Evolutionary conservation across 441 rosid genomes (phyloP).

Genomic region (Jatropha multifida): DNA sequence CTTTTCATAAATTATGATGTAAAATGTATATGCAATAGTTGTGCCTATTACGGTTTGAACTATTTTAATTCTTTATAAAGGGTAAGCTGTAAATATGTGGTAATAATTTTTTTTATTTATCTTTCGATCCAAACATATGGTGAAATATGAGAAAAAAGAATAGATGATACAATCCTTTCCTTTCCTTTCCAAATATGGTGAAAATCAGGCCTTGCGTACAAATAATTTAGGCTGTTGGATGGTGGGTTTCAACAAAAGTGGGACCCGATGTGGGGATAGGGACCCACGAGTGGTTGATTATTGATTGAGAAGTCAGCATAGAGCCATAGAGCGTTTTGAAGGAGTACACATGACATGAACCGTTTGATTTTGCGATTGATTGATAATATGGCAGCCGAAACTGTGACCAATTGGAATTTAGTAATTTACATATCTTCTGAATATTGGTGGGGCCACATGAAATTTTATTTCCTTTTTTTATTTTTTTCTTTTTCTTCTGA

Average conservation of each 20-base stretch:
- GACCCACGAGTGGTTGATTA: neutral
- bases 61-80: too few species aligned
- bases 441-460: neutral
- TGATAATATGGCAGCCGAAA: neutral
- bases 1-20: too few species aligned
- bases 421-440: neutral
- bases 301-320: neutral
- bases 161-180: too few species aligned
- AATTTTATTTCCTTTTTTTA: too few species aligned
- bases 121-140: too few species aligned
- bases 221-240: neutral
- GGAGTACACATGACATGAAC: constrained; percentile 5
- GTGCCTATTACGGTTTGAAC: too few species aligned
- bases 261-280: neutral
- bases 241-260: constrained; percentile 3
- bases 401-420: neutral
- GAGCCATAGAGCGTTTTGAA: constrained; percentile 2
- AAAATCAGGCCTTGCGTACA: neutral
- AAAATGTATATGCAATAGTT: too few species aligned
- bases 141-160: too few species aligned
- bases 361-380: constrained; percentile 15
- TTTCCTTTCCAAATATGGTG: too few species aligned
- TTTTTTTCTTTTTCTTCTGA: too few species aligned
- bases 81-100: too few species aligned
- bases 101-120: too few species aligned